Conservation (phyloP, 2,329 filamentous ascomycete genomes). For the Talaromyces funiculosus region DNA sequence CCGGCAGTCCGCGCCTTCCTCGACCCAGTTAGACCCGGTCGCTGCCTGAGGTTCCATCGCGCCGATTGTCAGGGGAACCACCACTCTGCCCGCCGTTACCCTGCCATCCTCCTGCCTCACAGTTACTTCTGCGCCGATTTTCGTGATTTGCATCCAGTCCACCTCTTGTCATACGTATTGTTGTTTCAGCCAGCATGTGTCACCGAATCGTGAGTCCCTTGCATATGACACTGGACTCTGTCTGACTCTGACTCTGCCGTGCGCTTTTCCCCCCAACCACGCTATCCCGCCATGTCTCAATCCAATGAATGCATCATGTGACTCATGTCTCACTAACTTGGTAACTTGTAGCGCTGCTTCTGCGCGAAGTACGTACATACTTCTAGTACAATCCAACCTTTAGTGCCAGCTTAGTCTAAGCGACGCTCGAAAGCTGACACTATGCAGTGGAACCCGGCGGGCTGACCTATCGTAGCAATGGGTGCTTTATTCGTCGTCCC, state of each 20-base stretch:
- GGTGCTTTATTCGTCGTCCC: background rate
- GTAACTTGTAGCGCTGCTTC: background rate
- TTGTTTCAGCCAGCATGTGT: background rate
- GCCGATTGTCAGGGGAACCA: conserved; percentile 6
- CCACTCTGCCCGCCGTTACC: background rate
- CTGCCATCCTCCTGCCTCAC: background rate
- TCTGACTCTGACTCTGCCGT: background rate
- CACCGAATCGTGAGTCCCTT: background rate
- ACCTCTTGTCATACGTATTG: background rate
- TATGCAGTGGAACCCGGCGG: background rate
- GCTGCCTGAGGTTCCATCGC: background rate
- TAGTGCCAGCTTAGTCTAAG: background rate
- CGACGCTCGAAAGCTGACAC: background rate
- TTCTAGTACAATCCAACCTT: background rate
- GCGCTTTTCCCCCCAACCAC: background rate
- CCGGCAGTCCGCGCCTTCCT: background rate
- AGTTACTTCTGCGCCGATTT: background rate
- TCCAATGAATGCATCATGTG: background rate
- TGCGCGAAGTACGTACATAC: background rate
- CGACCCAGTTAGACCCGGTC: background rate
- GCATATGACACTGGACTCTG: background rate
- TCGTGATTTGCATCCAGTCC: background rate
- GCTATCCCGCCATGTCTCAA: background rate
- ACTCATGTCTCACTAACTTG: background rate
- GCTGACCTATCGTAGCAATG: background rate